Conservation (phyloP, 768 basidiomycete genomes). For the Phaeolepiota aurea region DNA sequence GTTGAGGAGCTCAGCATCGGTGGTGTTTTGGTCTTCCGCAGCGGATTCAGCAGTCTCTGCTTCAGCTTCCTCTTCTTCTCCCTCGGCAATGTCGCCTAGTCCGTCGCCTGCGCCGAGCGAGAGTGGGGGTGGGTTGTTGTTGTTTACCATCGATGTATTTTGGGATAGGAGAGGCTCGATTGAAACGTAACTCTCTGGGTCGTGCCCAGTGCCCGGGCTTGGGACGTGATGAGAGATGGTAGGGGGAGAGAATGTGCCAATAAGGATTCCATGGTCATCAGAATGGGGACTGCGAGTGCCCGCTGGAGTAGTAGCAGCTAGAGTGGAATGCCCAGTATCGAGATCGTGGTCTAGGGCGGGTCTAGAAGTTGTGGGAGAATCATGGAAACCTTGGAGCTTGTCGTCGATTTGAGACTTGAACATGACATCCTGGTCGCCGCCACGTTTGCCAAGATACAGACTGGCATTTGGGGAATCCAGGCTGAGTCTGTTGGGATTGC, state of each 20-base stretch:
- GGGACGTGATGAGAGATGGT: constrained; percentile 5
- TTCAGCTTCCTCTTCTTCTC: constrained; percentile 48
- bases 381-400: constrained; percentile 9
- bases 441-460: constrained; percentile 6
- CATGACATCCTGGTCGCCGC: constrained; percentile 8
- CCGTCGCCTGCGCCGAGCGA: constrained; percentile 20
- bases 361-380: background rate
- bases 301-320: constrained; percentile 12
- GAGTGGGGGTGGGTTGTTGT: constrained; percentile 25
- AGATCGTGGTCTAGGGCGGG: background rate
- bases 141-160: constrained; percentile 6
- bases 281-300: constrained; percentile 9
- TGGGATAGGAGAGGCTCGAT: constrained; percentile 51
- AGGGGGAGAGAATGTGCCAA: constrained; percentile 14
- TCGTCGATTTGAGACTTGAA: constrained; percentile 14
- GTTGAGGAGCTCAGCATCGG: constrained; percentile 6
- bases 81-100: constrained; percentile 56
- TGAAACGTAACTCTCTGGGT: constrained; percentile 12
- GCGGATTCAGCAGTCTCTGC: constrained; percentile 9
- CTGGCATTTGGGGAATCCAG: constrained; percentile 12
- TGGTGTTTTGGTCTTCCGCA: constrained; percentile 6
- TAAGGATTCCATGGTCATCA: constrained; percentile 8
- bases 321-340: constrained; percentile 5
- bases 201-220: constrained; percentile 5
- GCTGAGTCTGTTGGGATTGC: constrained; percentile 13